Evolutionary conservation across 306 rosid genomes (phyloP).

Genomic region (Nissolia schottii): DNA sequence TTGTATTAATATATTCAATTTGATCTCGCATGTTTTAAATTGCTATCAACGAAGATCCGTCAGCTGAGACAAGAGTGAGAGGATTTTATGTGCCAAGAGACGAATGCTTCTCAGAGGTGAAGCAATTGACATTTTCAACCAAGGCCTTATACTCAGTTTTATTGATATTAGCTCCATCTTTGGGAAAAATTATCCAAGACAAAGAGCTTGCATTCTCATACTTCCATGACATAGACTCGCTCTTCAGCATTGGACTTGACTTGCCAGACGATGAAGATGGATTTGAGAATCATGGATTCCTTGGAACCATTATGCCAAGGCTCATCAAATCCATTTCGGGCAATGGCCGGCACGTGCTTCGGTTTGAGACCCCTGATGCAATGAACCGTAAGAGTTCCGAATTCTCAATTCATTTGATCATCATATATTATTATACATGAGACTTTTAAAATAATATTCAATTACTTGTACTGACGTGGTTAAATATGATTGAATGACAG

Average conservation of each 20-base stretch:
- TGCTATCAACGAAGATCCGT: no score
- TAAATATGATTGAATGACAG: no score
- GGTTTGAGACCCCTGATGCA: slow-evolving; percentile 55
- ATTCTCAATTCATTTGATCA: no score
- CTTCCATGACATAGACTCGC: slow-evolving; percentile 53
- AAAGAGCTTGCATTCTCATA: slow-evolving; percentile 35
- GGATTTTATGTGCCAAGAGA: slow-evolving; percentile 64
- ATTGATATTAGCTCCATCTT: slow-evolving; percentile 44
- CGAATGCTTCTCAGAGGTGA: slow-evolving; percentile 60
- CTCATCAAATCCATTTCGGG: slow-evolving; percentile 29
- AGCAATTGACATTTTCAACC: slow-evolving; percentile 48
- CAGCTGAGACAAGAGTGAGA: no score
- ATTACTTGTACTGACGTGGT: no score
- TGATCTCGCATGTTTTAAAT: no score
- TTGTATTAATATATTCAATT: neutral
- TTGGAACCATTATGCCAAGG: slow-evolving; percentile 45
- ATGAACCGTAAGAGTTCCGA: no score
- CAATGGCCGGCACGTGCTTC: slow-evolving; percentile 26
- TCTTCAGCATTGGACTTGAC: slow-evolving; percentile 46
- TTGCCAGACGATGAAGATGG: slow-evolving; percentile 27
- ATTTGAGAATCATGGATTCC: slow-evolving; percentile 21
- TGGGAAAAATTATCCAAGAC: slow-evolving; percentile 33
- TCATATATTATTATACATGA: no score
- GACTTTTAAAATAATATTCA: no score
- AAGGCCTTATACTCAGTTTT: slow-evolving; percentile 39